Evolutionary conservation across 148 eudicot species (phyloP).

Genomic region (Rhododendron griersonianum): DNA sequence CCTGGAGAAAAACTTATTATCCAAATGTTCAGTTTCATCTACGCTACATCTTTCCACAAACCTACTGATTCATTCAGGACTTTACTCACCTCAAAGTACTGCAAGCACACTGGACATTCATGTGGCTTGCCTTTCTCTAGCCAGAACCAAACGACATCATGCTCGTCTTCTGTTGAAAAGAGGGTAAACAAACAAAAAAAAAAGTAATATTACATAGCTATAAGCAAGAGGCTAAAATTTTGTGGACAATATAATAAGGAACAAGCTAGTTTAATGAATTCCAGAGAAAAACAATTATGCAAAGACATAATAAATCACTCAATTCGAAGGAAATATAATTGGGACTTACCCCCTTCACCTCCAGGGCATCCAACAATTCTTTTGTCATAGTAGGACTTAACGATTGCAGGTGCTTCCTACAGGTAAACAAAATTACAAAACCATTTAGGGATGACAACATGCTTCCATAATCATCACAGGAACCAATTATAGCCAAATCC

Average conservation of each 20-base stretch:
- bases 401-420: constrained; percentile 76
- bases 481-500: not conserved
- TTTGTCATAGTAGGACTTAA: constrained; percentile 60
- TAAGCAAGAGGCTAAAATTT: not conserved
- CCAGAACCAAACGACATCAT: constrained; percentile 97
- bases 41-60: not conserved
- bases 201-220: not conserved
- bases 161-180: constrained; percentile 73
- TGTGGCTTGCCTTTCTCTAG: constrained; percentile 77
- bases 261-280: not conserved
- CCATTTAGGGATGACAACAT: not conserved
- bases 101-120: constrained; percentile 93
- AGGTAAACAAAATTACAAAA: constrained; percentile 9
- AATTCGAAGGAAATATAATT: not conserved
- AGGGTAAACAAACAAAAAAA: not conserved
- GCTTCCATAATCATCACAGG: constrained; percentile 5
- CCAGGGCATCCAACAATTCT: constrained; percentile 96
- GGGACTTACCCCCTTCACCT: constrained; percentile 71
- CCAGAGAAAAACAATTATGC: constrained; percentile 3
- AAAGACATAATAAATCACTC: not conserved
- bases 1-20: not conserved
- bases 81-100: constrained; percentile 66
- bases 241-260: not conserved
- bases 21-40: not conserved
- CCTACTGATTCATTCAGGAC: not conserved